Base-by-base conservation (phyloP, 345 rosid species). In the Murraya paniculata region DNA sequence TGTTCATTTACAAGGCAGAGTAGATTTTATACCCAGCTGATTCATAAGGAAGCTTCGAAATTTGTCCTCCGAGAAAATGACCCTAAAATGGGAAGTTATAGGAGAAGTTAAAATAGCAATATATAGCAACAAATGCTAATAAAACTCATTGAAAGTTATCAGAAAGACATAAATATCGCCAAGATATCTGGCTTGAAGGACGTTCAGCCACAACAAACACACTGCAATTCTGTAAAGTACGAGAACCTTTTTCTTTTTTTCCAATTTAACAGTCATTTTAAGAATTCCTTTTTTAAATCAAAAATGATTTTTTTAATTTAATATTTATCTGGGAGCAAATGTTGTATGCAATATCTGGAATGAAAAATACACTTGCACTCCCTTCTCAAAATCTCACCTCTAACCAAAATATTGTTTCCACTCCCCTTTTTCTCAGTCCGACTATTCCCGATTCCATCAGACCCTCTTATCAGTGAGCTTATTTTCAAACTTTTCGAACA, bases 1-100 rank as follows among this genome's bases (percentile, higher is more conserved):
- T 30, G 35, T 33, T 35, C 50, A 72, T n/a, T 72, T 57, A 38
- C 31, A 73, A 19, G 31, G 69, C 35, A 74, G 2, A 10, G 30
- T 21, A 41, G 25, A 58, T 56, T 72, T 66, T 82, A 73, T 87
- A 87, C 90, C 88, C 83, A 22, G 59, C 57, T 56, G 78, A 76
- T 48, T 67, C 39, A 64, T 50, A 14, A 64, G 41, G 55, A 71
- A 30, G 64, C 66, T 61, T 38, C 57, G 65, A 58, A 18, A 60
- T 55, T 70, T 77, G 38, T 78, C 16, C 71, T 31, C 48, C 66
- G n/a, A 64, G 77, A 68, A 79, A 70, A 72, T 28, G 66, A 78
- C 69, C 85, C 88, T 81, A 75, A 78, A 81, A 76, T 66, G 74
- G 72, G 64, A 81, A 56, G 77, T 72, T 57, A 53, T 53, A 68